These are phyloP conservation scores for Boletus patriciae DNA, from an alignment of 768 basidiomycete genomes.

Conservation along the genomic window DNA sequence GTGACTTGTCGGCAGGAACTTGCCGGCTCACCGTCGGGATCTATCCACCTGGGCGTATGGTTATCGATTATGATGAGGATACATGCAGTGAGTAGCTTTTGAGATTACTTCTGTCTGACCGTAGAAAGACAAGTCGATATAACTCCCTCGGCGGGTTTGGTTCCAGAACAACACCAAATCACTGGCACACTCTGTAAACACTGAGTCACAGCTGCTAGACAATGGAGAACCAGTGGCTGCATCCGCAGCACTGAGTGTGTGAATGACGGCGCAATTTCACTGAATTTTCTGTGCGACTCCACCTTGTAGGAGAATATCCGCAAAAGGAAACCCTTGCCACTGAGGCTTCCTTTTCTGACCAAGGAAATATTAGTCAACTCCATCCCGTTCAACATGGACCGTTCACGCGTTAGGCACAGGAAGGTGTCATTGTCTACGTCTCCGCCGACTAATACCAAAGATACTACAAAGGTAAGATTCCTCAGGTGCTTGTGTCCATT, in stretches of 20 bases:
- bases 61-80: not conserved
- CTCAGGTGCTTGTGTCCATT: not conserved
- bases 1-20: constrained; percentile 5
- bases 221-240: constrained; percentile 8
- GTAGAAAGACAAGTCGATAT: not conserved
- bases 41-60: not conserved
- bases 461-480: constrained; percentile 9
- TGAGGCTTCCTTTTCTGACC: constrained; percentile 17
- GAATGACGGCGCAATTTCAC: not conserved
- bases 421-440: constrained; percentile 4
- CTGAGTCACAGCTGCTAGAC: not conserved
- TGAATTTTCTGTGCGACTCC: not conserved
- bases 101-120: not conserved
- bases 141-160: not conserved
- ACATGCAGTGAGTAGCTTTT: not conserved
- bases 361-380: not conserved
- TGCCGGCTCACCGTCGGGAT: not conserved
- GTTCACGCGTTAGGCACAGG: constrained; percentile 24
- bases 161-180: not conserved
- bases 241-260: constrained; percentile 12
- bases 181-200: not conserved
- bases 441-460: not conserved
- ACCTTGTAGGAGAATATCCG: not conserved
- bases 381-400: not conserved
- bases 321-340: constrained; percentile 1